Evolutionary conservation across 768 basidiomycete genomes (phyloP), one percentile per base, ranked within the genome.

Genomic region (Tulasnella sp.): DNA sequence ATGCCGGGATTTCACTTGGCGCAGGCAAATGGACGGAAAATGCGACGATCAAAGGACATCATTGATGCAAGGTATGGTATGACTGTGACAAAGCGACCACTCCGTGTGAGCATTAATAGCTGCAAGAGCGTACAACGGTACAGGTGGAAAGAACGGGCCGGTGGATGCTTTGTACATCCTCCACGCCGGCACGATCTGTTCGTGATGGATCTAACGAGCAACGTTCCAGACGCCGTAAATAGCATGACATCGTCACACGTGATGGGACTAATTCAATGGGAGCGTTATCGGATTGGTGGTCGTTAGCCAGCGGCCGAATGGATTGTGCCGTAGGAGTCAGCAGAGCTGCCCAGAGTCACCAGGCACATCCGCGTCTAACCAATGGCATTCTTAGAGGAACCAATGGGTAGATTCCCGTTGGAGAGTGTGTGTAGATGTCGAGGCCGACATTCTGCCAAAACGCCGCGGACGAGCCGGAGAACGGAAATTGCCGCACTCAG

Each of bases 371-470:
- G 25, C 0, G 58, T 17, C 58, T 2, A 17, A 34, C 58, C 58
- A 64, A 64, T 64, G 29, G 29, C 58, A 25, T 25, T 64, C 1
- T 64, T 58, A n/a, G 54, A 58, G 29, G 54, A 58, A 58, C 22
- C 25, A 14, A 54, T 3, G 58, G 58, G 58, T 31, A 64, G 49
- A 49, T 49, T 49, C 49, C 49, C 49, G 49, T 22, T 49, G 31
- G 58, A 7, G 29, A 64, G 29, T 64, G 58, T 64, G 58, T 34
- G 49, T 64, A 17, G 29, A 22, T 12, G 29, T 64, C 29, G 14
- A 64, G 58, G 58, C 58, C 58, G 58, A 64, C 58, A 64, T 64
- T 64, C 58, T 64, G 58, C 58, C 58, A 64, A 64, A 64, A 64
- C 58, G 58, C 58, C 58, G 58, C 31, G 58, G 58, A 64, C 58